phyloP scores from a whole-genome alignment of 805 yeast genomes.

The Wickerhamiella allomyrinae region DNA sequence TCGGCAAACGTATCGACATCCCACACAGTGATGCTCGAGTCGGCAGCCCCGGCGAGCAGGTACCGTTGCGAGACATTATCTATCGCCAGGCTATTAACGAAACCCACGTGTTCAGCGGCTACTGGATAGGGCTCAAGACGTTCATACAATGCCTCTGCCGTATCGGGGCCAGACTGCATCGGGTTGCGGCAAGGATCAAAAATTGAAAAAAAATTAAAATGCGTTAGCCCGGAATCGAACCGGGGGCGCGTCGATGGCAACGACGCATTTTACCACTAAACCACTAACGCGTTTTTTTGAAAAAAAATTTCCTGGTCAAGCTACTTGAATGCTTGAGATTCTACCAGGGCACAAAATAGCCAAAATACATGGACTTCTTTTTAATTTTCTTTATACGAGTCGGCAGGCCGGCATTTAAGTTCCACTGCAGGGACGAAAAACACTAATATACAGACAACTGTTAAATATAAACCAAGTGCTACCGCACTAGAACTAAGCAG shows the following conservation, averaged over 20 bases:
- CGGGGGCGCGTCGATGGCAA: conserved; percentile 17
- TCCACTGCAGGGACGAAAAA: too few relatives aligned
- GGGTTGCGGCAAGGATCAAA: background rate
- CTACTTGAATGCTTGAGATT: too few relatives aligned
- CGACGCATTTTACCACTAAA: conserved; percentile 14
- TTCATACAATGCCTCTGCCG: conserved; percentile 5
- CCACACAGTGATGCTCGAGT: conserved; percentile 56
- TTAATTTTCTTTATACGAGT: too few relatives aligned
- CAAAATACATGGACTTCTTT: too few relatives aligned
- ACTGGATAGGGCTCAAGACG: conserved; percentile 13
- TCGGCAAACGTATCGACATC: conserved; percentile 29
- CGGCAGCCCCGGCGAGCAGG: conserved; percentile 60
- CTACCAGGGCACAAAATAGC: too few relatives aligned
- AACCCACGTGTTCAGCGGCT: conserved; percentile 23
- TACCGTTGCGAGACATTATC: conserved; percentile 35
- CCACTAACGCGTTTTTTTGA: conserved; percentile 9
- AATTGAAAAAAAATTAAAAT: conserved; percentile 5
- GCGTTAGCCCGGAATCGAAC: conserved; percentile 19
- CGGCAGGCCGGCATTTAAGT: too few relatives aligned
- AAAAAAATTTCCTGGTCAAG: background rate
- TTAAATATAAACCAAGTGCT: too few relatives aligned
- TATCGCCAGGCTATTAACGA: conserved; percentile 47
- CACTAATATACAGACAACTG: too few relatives aligned
- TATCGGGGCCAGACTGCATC: background rate
- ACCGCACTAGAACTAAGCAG: background rate